Base-by-base conservation (phyloP, 2,329 filamentous ascomycete species). In the Sphaerulina musiva region DNA sequence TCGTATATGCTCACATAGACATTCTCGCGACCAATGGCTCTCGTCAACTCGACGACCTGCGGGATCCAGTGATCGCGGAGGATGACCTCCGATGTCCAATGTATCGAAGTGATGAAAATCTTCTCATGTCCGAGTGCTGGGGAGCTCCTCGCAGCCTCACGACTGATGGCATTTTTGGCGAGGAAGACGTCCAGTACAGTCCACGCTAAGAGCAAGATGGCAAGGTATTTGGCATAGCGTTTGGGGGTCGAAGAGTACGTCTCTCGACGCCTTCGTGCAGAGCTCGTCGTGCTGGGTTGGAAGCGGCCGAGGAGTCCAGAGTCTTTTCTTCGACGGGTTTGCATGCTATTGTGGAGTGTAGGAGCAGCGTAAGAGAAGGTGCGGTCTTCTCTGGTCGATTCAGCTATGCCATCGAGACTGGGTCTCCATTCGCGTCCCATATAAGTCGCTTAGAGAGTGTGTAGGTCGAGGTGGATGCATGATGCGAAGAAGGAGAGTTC, bases 1-100 rank as follows among this genome's bases (percentile, higher is more conserved):
- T 89, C 85, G 55, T 80, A 78, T 31, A 88, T 77, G 56, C 80
- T 82, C 40, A 89, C 77, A 64, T 79, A 88, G 1, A 88, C 79
- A 64, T 87, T 87, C 2, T 81, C 74, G 0, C 77, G 70, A 0
- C 85, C 85, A 3, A 87, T 70, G 5, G 74, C 71, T 44, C 77
- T 71, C 4, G 79, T 76, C 17, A 89, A 71, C 2, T 78, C 72
- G 6, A 85, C 55, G 2, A 89, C 72, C 0, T 81, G 82, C 5
- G 75, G 69, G 58, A 77, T 82, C 85, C 85, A 89, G 61, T 83
- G 77, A 4, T 73, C 72, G 6, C 79, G 76, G 2, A 89, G 74
- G 23, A 87, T 72, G 1, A 68, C 66, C 55, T 79, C 85, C 58
- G 81, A 81, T 63, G 86, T 87, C 77, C 83, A 87, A 64, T 86